Evolutionary conservation across 371 early-diverging fungal species (phyloP), one percentile per base, ranked within the genome.

Genomic region (Haplosporangium sp.): DNA sequence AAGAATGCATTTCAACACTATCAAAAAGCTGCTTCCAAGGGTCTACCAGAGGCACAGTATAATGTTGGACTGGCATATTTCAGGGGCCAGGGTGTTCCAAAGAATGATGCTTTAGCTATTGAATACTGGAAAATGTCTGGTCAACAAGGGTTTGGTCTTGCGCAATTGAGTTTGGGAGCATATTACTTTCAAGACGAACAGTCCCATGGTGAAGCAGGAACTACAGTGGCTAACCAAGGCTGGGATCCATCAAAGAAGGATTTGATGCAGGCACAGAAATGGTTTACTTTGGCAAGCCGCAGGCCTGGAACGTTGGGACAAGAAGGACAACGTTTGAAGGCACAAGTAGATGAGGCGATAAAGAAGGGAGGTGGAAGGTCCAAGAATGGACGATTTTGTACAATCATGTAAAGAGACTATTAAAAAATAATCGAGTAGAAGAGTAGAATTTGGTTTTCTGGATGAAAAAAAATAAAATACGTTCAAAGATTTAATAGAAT

Each of bases 61-160:
- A 81, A 81, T 48, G 65, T 81, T 0, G 81, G 81, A 0, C 61
- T 56, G 35, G 71, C 72, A 1, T 81, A 81, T 44, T 68, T 81
- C 39, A 63, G 50, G 9, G 81, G 81, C 2, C 5, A 65, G 20
- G 81, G 81, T 0, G 75, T 75, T 4, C 63, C 75, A 61, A 74
- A 75, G 69, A 81, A 81, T 53, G 81, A 81, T 17, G 75, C 71
- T 2, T 39, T 81, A 47, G 81, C 81, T 2, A 66, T 81, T 42
- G 81, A 81, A 63, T 81, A 81, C 58, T 81, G 81, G 81, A 81
- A 81, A 42, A 81, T 81, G 81, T 58, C 75, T 4, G 81, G 69
- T 0, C 71, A 75, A 34, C 81, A 81, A 59, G 81, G 81, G 2
- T 81, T 74, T 59, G 81, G 81, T 3, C 57, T 81, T 58, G 81